Evolutionary conservation across 495 filamentous ascomycete species (phyloP).

Genomic region (Bryoglossum gracile): DNA sequence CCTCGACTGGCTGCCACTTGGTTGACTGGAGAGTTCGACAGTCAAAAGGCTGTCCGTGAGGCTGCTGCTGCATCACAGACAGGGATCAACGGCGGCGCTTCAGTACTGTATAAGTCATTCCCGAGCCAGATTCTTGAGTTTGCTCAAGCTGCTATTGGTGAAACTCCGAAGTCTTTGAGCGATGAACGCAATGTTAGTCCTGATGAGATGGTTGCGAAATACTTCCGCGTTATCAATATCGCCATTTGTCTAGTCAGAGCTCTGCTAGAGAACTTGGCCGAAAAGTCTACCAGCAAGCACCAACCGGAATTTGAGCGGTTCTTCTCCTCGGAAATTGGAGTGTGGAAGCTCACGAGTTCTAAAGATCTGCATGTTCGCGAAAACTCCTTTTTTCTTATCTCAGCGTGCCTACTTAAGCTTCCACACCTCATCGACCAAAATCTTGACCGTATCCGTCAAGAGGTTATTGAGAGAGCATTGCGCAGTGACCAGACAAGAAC

Average conservation of each 20-base stretch:
- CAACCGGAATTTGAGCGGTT: constrained; percentile 44
- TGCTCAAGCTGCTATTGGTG: constrained; percentile 68
- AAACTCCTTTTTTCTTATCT: constrained; percentile 59
- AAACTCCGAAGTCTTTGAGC: constrained; percentile 74
- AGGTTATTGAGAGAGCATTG: constrained; percentile 62
- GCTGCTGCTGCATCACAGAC: constrained; percentile 68
- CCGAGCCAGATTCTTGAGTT: constrained; percentile 71
- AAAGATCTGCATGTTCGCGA: constrained; percentile 66
- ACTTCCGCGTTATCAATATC: constrained; percentile 67
- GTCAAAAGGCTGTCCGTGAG: constrained; percentile 62
- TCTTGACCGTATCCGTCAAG: constrained; percentile 54
- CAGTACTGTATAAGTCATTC: constrained; percentile 67
- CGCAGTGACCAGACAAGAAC: constrained; percentile 64
- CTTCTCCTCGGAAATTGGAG: constrained; percentile 48
- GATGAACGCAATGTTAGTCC: constrained; percentile 76
- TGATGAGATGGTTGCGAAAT: constrained; percentile 81
- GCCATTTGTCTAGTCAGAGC: constrained; percentile 50
- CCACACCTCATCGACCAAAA: constrained; percentile 40
- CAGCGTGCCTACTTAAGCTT: constrained; percentile 48
- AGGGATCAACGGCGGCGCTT: constrained; percentile 49
- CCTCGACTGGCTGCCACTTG: constrained; percentile 74
- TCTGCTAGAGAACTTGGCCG: constrained; percentile 40
- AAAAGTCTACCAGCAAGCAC: constrained; percentile 45
- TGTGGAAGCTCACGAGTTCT: constrained; percentile 69
- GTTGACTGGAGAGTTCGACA: constrained; percentile 83